Percentiles rank a stretch among this genome's conserved stretches.
Evolutionary conservation across 1,284 basidiomycete species (phyloP).

Genomic region (Laetiporus sulphureus): DNA sequence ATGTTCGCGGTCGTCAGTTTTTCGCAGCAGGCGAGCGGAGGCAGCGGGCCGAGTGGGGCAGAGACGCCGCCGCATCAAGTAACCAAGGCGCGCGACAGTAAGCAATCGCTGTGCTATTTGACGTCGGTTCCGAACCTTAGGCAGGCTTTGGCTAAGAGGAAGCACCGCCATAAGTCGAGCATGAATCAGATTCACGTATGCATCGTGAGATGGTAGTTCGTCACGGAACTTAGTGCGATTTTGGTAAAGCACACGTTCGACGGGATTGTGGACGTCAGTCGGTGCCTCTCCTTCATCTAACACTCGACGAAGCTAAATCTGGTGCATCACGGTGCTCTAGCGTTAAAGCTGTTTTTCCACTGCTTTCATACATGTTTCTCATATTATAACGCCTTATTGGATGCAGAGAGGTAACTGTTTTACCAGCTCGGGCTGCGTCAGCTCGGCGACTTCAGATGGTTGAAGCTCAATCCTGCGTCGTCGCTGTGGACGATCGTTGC

Average conservation of each 20-base stretch:
- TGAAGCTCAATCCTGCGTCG: constrained; percentile 83
- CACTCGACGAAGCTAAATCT: constrained; percentile 86
- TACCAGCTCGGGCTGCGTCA: constrained; percentile 92
- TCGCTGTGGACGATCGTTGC: constrained; percentile 63
- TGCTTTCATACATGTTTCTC: too few relatives aligned
- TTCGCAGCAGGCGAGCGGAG: constrained; percentile 25
- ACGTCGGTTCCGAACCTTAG: constrained; percentile 76
- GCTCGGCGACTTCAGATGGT: constrained; percentile 76
- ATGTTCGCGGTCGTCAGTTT: constrained; percentile 74
- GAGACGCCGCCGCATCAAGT: constrained; percentile 3
- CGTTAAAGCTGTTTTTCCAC: too few relatives aligned
- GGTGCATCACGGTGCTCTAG: constrained; percentile 77
- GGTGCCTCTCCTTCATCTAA: constrained; percentile 80
- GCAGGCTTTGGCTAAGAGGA: constrained; percentile 47
- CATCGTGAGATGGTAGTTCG: too few relatives aligned
- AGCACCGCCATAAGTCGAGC: constrained; percentile 66
- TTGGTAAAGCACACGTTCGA: constrained; percentile 88
- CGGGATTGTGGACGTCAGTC: constrained; percentile 79
- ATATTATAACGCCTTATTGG: too few relatives aligned
- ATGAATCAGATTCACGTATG: too few relatives aligned
- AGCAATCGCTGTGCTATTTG: constrained; percentile 75
- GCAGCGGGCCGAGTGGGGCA: constrained; percentile 1
- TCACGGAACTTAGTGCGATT: constrained; percentile 76
- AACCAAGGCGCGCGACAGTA: constrained; percentile 42
- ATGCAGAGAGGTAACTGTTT: constrained; percentile 86